phyloP scores from a whole-genome alignment of 2,329 filamentous ascomycete species.

The Mycosphaerella sp. region DNA sequence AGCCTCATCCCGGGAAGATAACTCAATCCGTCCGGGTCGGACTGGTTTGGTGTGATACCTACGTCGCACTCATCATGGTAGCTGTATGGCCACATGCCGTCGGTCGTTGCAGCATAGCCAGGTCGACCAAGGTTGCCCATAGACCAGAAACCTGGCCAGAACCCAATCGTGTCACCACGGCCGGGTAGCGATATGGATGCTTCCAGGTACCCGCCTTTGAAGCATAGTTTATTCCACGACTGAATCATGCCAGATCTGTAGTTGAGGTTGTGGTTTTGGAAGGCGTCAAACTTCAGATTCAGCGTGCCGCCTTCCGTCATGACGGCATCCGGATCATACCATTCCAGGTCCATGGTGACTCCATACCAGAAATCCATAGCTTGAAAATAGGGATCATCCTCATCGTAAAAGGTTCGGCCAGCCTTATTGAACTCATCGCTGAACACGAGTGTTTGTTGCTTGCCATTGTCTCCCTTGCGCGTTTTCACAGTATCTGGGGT shows the following conservation, averaged over 20 bases:
- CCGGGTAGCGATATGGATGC: slow-evolving; percentile 65
- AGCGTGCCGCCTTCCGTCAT: slow-evolving; percentile 28
- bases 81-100: slow-evolving; percentile 69
- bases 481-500: slow-evolving; percentile 55
- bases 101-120: slow-evolving; percentile 63
- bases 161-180: slow-evolving; percentile 58
- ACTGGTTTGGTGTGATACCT: slow-evolving; percentile 68
- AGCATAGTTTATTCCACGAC: slow-evolving; percentile 51
- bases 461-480: slow-evolving; percentile 54
- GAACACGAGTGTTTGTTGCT: slow-evolving; percentile 57
- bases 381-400: slow-evolving; percentile 63
- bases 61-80: slow-evolving; percentile 63
- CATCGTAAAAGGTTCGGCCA: slow-evolving; percentile 64
- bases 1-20: slow-evolving; percentile 64
- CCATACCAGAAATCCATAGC: slow-evolving; percentile 67
- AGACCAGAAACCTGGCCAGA: slow-evolving; percentile 71
- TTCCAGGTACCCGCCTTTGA: slow-evolving; percentile 64
- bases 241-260: slow-evolving; percentile 50
- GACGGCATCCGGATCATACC: slow-evolving; percentile 45
- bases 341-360: slow-evolving; percentile 61
- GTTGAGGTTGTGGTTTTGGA: slow-evolving; percentile 54
- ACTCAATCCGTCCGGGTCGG: slow-evolving; percentile 59
- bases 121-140: slow-evolving; percentile 68
- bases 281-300: slow-evolving; percentile 60
- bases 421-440: slow-evolving; percentile 66